Percentiles rank a stretch among this genome's conserved stretches.
These are phyloP conservation scores for Trifolium dubium DNA, from an alignment of 306 rosid species.

Conservation along the genomic window DNA sequence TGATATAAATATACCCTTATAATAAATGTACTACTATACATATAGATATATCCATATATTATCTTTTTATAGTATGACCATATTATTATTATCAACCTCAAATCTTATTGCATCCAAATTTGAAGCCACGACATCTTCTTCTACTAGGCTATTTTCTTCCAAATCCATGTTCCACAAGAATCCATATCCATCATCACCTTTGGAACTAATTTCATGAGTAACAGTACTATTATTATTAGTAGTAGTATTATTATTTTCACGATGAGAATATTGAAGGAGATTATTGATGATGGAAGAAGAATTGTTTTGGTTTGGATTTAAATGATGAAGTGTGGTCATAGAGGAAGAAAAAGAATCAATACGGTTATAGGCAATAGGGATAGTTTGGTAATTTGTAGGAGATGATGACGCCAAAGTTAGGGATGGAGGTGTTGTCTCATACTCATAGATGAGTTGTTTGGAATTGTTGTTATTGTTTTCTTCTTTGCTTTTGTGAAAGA, in stretches of 20 bases:
- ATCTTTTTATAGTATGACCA: constrained; percentile 59
- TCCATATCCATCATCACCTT: constrained; percentile 63
- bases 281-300: constrained; percentile 58
- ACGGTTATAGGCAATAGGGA: constrained; percentile 51
- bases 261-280: constrained; percentile 58
- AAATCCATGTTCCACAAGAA: constrained; percentile 84
- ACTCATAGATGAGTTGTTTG: constrained; percentile 44
- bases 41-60: constrained; percentile 37
- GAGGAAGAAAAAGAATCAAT: constrained; percentile 55
- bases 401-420: constrained; percentile 52
- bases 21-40: background rate
- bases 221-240: constrained; percentile 21
- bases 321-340: constrained; percentile 48
- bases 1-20: constrained; percentile 26
- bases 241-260: constrained; percentile 33
- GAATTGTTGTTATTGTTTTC: constrained; percentile 45
- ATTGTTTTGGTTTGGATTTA: constrained; percentile 39
- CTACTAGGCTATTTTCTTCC: constrained; percentile 59
- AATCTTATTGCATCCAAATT: constrained; percentile 70
- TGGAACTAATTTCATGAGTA: constrained; percentile 44
- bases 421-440: constrained; percentile 39
- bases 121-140: constrained; percentile 52
- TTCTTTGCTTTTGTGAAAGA: constrained; percentile 80
- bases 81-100: constrained; percentile 59
- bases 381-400: constrained; percentile 45